A percentile compares a stretch with the other conserved stretches of the same genome.
Conservation (phyloP, 306 rosid species). For the Arachis hypogaea region DNA sequence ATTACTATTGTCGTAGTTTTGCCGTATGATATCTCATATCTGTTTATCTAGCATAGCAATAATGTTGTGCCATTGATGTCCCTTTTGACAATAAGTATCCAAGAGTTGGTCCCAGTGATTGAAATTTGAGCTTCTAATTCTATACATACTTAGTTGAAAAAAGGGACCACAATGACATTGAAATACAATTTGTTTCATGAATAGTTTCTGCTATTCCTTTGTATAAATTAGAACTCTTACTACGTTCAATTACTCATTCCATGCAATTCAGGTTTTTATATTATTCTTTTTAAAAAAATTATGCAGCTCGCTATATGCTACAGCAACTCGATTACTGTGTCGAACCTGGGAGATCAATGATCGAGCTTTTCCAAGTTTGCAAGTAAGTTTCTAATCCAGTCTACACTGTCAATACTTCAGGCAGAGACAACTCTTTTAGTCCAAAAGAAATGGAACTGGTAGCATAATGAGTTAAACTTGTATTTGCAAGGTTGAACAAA, state of each 20-base stretch:
- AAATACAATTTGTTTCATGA: conserved; percentile 1
- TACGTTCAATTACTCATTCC: conserved; percentile 31
- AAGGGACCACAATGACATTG: conserved; percentile 24
- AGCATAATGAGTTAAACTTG: conserved; percentile 18
- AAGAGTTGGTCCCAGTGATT: conserved; percentile 8
- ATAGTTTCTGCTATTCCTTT: conserved; percentile 19
- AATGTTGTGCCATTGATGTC: conserved; percentile 8
- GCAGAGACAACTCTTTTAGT: conserved; percentile 8
- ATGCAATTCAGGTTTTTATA: conserved; percentile 12
- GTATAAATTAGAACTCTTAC: conserved; percentile 28
- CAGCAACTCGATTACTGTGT: conserved; percentile 85
- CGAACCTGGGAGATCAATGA: conserved; percentile 96
- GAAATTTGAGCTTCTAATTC: conserved; percentile 22
- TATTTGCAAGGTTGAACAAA: conserved; percentile 9
- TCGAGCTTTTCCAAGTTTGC: conserved; percentile 89
- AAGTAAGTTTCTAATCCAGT: conserved; percentile 54
- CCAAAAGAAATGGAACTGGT: conserved; percentile 26
- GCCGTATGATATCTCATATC: conserved; percentile 19
- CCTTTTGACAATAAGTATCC: conserved; percentile 20
- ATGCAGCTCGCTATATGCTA: conserved; percentile 77
- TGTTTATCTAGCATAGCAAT: conserved; percentile 24
- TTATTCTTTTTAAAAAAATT: not conserved
- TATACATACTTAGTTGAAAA: conserved; percentile 23
- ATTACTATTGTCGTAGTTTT: conserved; percentile 23
- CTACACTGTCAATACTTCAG: conserved; percentile 6